Percentiles rank a stretch among this genome's conserved stretches.
phyloP scores from a whole-genome alignment of 1,284 basidiomycete genomes.

The Singerocomus inundabilis region DNA sequence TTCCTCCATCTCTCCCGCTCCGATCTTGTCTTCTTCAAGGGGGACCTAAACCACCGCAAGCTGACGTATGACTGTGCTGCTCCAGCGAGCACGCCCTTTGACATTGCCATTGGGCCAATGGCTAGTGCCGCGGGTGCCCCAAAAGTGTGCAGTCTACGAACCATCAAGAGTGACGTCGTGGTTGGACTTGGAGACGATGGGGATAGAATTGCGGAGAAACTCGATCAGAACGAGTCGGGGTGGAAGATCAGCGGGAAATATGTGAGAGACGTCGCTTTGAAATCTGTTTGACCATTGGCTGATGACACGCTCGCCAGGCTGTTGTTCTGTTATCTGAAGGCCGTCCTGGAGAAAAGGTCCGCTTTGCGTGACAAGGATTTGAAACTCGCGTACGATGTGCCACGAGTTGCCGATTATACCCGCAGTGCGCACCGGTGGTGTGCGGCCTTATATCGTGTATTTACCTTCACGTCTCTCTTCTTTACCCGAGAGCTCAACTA shows the following conservation, averaged over 20 bases:
- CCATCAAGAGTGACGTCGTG: conserved; percentile 86
- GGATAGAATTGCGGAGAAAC: conserved; percentile 71
- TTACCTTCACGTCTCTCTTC: background rate
- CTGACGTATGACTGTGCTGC: conserved; percentile 93
- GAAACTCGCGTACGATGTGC: background rate
- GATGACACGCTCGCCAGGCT: conserved; percentile 48
- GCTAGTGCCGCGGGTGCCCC: conserved; percentile 88
- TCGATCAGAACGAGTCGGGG: conserved; percentile 87
- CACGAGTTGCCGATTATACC: conserved; percentile 2
- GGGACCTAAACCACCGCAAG: conserved; percentile 91
- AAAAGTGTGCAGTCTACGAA: conserved; percentile 80
- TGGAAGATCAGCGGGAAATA: conserved; percentile 99
- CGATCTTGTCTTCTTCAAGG: conserved; percentile 95
- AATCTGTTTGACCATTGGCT: conserved; percentile 3
- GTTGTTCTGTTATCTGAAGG: conserved; percentile 85
- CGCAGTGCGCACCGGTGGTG: background rate
- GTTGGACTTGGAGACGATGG: conserved; percentile 70
- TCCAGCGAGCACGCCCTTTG: conserved; percentile 88
- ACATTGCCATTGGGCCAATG: conserved; percentile 91
- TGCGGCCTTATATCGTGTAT: background rate
- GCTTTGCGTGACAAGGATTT: conserved; percentile 51
- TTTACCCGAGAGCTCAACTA: background rate
- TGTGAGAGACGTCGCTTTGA: conserved; percentile 40
- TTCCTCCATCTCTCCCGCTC: conserved; percentile 91
- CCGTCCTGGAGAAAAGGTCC: conserved; percentile 78